Evolutionary conservation across 2,329 filamentous ascomycete genomes (phyloP), one percentile per base, ranked within the genome.

Genomic region (Arthroderma sp.): DNA sequence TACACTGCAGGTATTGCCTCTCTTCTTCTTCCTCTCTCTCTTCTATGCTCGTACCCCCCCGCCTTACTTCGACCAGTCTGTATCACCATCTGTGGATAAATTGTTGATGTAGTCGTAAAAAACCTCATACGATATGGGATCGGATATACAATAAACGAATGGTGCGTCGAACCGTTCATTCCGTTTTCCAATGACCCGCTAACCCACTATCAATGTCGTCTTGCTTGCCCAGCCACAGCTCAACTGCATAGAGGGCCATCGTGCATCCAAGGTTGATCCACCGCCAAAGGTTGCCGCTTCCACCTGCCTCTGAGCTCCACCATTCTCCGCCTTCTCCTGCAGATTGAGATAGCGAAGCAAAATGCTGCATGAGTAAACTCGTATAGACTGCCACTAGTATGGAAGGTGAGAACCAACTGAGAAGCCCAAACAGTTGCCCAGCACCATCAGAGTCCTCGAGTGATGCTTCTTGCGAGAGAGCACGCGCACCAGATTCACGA

Each of bases 371-470:
- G 31, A 98, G 68, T 42, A 98, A 68, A 63, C 88, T 95, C 2
- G 91, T 98, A 64, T 98, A 98, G 29, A 96, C 88, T 3, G 91
- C 84, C 49, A 98, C 89, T 44, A 98, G 73, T 45, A 96, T 93
- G 27, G 85, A 93, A 0, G 91, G 89, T 11, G 85, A 91, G 66
- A 95, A 96, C 78, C 88, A 95, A 54, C 83, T 91, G 36, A 96
- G 69, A 51, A 95, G 77, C 1, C 83, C 85, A 10, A 96, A 68
- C 4, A 94, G 69, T 53, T 81, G 82, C 53, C 80, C 85, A 22
- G 87, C 85, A 5, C 81, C 81, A 55, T 94, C 87, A 8, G 78
- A 78, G 50, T 96, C 89, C 47, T 94, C 87, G 36, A 94, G 73
- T 33, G 80, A 81, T 1, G 85, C 85, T 58, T 94, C 87, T 52